Base-by-base conservation (phyloP, 768 basidiomycete genomes). In the Floccularia luteovirens region DNA sequence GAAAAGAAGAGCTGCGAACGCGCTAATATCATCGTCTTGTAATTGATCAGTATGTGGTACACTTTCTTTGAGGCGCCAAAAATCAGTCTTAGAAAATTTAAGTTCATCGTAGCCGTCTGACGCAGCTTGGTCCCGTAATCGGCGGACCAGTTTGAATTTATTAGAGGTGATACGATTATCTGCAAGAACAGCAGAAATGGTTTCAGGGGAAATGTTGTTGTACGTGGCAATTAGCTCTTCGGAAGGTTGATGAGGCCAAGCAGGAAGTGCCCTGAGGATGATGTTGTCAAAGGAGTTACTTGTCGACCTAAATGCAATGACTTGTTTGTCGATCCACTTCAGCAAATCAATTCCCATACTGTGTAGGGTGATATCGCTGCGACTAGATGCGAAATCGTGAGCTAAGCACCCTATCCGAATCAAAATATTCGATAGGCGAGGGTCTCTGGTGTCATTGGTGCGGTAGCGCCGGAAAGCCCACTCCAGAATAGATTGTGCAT, bases 31-130 rank as follows among this genome's bases (percentile, higher is more conserved):
- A 24, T 77, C 77, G 25, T 72, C 70, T 35, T 76, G 74, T n/a
- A 90, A 60, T 21, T 69, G 60, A 1, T 65, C 59, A 4, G 50
- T 46, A 1, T 67, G 39, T 4, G 87, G 87, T 31, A 92, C 82
- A 51, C 74, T 82, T 17, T 79, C 77, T 53, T 90, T 90, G 53
- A 94, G 61, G 27, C 78, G 73, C 91, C 91, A 96, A 56, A 93
- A 91, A 47, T 83, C 79, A 6, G 64, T 64, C 38, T 63, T 61
- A 0, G 74, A 62, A 41, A 86, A 87, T 21, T 66, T 63, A 5
- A 57, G 55, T 39, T 61, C 57, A 11, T 62, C 56, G 34, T 73
- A 68, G 7, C 60, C 52, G 3, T 59, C 54, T 11, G 56, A 53
- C 4, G 58, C 49, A 2, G 75, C 64, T 43, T 72, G 60, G 16